Evolutionary conservation across 108 stramenopile genomes (phyloP).

Genomic region (Nitzschia sp.): DNA sequence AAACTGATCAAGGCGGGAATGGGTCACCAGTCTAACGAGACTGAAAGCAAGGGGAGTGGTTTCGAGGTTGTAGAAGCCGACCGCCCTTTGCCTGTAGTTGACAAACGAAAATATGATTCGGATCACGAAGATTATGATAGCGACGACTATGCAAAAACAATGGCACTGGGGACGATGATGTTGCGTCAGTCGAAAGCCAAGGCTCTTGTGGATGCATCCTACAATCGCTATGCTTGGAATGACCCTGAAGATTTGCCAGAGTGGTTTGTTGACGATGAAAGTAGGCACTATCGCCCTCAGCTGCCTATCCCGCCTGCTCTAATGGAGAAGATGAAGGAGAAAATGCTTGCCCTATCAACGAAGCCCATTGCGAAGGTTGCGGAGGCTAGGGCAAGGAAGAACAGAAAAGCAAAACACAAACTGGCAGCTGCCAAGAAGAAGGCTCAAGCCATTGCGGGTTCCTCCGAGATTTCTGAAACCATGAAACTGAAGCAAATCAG

Average conservation of each 20-base stretch:
- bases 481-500: constrained; percentile 97
- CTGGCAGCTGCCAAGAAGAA: constrained; percentile 93
- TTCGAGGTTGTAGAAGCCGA: constrained; percentile 71
- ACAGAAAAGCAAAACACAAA: constrained; percentile 74
- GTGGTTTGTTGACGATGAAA: constrained; percentile 99
- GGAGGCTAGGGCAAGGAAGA: constrained; percentile 96
- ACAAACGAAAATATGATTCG: constrained; percentile 86
- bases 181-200: constrained; percentile 91
- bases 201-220: constrained; percentile 95
- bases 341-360: constrained; percentile 77
- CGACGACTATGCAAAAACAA: constrained; percentile 90
- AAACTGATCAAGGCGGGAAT: constrained; percentile 87
- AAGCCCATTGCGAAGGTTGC: constrained; percentile 99
- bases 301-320: constrained; percentile 92
- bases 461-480: constrained; percentile 89
- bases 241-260: constrained; percentile 93
- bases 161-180: constrained; percentile 98
- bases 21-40: constrained; percentile 36
- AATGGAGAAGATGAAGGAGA: constrained; percentile 93
- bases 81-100: constrained; percentile 60
- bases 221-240: constrained; percentile 99
- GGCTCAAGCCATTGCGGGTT: constrained; percentile 88
- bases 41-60: constrained; percentile 22
- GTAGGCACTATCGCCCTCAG: constrained; percentile 94
- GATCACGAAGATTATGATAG: constrained; percentile 98